These are phyloP conservation scores for Scleroderma citrinum DNA, from an alignment of 768 basidiomycete genomes.

Conservation along the genomic window DNA sequence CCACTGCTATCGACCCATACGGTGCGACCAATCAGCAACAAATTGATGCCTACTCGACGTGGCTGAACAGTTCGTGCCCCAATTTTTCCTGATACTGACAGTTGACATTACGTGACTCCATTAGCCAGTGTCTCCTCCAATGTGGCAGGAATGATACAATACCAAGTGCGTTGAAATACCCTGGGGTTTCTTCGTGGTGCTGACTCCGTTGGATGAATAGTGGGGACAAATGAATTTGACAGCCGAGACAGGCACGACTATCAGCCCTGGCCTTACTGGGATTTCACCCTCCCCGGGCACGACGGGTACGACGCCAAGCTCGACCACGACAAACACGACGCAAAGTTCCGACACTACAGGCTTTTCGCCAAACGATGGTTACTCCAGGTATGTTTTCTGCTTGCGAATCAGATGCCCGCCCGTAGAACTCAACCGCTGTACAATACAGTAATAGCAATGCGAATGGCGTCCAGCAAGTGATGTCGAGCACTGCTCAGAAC, in stretches of 20 bases:
- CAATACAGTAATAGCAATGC: slow-evolving; percentile 20
- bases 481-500: slow-evolving; percentile 29
- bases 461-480: slow-evolving; percentile 25
- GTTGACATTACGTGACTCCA: slow-evolving; percentile 6
- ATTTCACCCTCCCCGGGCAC: no score
- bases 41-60: slow-evolving; percentile 46
- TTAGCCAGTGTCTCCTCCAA: slow-evolving; percentile 38
- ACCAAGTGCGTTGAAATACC: slow-evolving; percentile 19
- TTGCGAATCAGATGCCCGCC: background rate
- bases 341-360: slow-evolving; percentile 34
- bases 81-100: background rate
- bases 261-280: no score
- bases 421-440: slow-evolving; percentile 4
- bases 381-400: slow-evolving; percentile 31
- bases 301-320: no score
- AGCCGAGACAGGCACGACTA: slow-evolving; percentile 38
- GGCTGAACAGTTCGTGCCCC: slow-evolving; percentile 41
- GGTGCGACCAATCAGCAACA: slow-evolving; percentile 51
- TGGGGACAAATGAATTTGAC: slow-evolving; percentile 54
- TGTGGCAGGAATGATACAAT: slow-evolving; percentile 20
- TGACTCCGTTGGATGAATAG: slow-evolving; percentile 25
- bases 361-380: slow-evolving; percentile 63
- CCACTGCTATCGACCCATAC: slow-evolving; percentile 20
- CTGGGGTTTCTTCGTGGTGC: background rate
- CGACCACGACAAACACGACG: slow-evolving; percentile 29